These are phyloP conservation scores for Jackrogersella multiformis DNA, from an alignment of 495 filamentous ascomycete species.

Conservation along the genomic window DNA sequence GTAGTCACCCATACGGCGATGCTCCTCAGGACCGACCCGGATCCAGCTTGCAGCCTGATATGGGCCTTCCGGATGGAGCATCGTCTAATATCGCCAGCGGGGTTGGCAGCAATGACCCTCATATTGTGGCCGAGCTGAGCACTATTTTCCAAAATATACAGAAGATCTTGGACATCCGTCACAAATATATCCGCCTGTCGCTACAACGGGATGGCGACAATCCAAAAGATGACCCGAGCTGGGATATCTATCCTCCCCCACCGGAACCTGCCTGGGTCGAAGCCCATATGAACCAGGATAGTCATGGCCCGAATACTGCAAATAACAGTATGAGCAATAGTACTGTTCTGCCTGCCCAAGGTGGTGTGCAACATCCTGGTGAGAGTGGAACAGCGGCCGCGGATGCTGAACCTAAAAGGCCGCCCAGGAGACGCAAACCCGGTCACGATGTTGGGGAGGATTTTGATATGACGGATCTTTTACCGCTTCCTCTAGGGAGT, in stretches of 20 bases:
- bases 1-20: constrained; percentile 18
- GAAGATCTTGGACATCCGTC: constrained; percentile 80
- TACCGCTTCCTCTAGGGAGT: constrained; percentile 73
- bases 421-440: constrained; percentile 75
- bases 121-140: constrained; percentile 81
- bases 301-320: constrained; percentile 50
- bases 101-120: constrained; percentile 67
- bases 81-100: constrained; percentile 37
- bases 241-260: constrained; percentile 90
- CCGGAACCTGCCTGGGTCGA: constrained; percentile 91
- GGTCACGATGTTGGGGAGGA: constrained; percentile 92
- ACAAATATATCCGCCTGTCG: constrained; percentile 90
- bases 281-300: constrained; percentile 58
- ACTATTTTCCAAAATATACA: constrained; percentile 89
- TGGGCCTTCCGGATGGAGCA: constrained; percentile 36
- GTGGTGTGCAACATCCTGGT: constrained; percentile 11
- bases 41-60: constrained; percentile 28
- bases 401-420: constrained; percentile 44
- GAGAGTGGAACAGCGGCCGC: constrained; percentile 18
- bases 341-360: constrained; percentile 54
- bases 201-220: constrained; percentile 82
- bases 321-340: constrained; percentile 66
- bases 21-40: constrained; percentile 37
- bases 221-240: constrained; percentile 82
- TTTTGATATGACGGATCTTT: constrained; percentile 80